phyloP scores from a whole-genome alignment of 768 basidiomycete genomes.

The Mrakia gelida region DNA sequence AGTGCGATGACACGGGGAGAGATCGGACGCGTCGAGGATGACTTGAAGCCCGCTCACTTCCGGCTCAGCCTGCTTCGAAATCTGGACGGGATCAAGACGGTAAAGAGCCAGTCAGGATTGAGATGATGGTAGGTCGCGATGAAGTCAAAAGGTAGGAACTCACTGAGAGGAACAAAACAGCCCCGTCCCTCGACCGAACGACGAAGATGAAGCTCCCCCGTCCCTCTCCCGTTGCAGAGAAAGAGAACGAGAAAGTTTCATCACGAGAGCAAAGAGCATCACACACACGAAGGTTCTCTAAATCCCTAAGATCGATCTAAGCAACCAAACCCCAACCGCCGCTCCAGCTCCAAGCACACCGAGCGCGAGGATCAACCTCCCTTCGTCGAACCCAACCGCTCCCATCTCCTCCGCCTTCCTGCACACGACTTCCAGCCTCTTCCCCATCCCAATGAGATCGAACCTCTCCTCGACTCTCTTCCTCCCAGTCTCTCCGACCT shows the following conservation, averaged over 20 bases:
- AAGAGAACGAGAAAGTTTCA: not conserved
- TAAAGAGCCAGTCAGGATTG: not conserved
- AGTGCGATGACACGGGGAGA: not conserved
- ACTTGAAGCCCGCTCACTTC: not conserved
- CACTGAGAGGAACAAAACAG: not conserved
- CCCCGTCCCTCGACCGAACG: too few relatives aligned
- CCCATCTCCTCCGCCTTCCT: constrained; percentile 37
- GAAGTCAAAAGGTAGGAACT: not conserved
- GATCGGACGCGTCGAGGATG: not conserved
- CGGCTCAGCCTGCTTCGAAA: not conserved
- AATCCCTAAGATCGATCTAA: not conserved
- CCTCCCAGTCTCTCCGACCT: constrained; percentile 57
- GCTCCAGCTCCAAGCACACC: not conserved
- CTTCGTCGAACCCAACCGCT: constrained; percentile 21
- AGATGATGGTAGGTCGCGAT: not conserved
- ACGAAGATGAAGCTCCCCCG: not conserved
- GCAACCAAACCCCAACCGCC: not conserved
- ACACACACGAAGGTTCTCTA: not conserved
- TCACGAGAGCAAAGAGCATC: too few relatives aligned
- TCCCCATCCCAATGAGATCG: constrained; percentile 56
- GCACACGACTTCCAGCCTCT: constrained; percentile 41
- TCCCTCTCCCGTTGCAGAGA: not conserved
- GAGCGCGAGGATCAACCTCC: constrained; percentile 7
- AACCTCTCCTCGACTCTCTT: constrained; percentile 63
- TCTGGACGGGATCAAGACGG: too few relatives aligned